These are phyloP conservation scores for Alternaria incomplexa DNA, from an alignment of 2,329 filamentous ascomycete genomes.

Conservation along the genomic window DNA sequence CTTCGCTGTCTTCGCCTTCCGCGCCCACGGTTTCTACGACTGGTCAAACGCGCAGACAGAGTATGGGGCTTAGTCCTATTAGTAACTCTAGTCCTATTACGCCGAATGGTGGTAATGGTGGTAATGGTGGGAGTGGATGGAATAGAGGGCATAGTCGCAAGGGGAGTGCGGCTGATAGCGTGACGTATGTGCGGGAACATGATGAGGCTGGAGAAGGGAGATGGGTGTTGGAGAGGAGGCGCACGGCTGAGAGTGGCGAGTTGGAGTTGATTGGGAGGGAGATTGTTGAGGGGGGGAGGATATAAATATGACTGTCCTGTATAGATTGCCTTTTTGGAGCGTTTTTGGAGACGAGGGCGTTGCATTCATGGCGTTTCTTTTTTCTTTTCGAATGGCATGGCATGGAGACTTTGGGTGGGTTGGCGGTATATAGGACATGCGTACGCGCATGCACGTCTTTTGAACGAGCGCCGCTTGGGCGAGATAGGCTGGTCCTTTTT, in stretches of 20 bases:
- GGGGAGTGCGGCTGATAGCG: constrained; percentile 66
- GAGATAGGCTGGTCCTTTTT: neutral
- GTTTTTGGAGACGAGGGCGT: neutral
- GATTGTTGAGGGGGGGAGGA: constrained; percentile 63
- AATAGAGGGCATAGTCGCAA: constrained; percentile 45
- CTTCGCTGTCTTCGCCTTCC: constrained; percentile 32
- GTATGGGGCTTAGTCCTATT: constrained; percentile 40
- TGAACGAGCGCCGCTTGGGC: neutral
- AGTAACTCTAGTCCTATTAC: constrained; percentile 43
- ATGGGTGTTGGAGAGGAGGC: constrained; percentile 73
- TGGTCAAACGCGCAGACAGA: constrained; percentile 33
- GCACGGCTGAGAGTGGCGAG: constrained; percentile 70
- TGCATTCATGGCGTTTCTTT: neutral
- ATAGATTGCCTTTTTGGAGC: neutral
- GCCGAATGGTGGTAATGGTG: constrained; percentile 24
- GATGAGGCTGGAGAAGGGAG: constrained; percentile 64
- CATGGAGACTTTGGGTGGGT: neutral
- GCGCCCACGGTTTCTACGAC: constrained; percentile 23
- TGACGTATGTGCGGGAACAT: constrained; percentile 69
- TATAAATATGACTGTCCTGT: constrained; percentile 9
- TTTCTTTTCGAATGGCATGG: neutral
- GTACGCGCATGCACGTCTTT: neutral
- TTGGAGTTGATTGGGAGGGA: constrained; percentile 70
- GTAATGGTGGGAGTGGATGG: constrained; percentile 24
- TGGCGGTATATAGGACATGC: neutral